These are phyloP conservation scores for Komagataea norvegica DNA, from an alignment of 1,139 yeast genomes.

Conservation along the genomic window DNA sequence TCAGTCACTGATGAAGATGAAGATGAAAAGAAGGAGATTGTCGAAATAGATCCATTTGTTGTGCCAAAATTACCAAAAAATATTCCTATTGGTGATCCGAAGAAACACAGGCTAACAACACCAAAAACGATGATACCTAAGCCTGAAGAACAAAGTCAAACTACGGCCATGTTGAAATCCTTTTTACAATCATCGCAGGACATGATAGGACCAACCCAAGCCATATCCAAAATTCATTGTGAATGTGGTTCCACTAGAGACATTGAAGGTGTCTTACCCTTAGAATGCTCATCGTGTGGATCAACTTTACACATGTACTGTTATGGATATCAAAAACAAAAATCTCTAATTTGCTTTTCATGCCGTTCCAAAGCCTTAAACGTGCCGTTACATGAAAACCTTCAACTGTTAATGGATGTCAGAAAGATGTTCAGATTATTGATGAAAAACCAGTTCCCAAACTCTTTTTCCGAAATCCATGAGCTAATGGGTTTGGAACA, in stretches of 20 bases:
- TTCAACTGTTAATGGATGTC: slow-evolving; percentile 26
- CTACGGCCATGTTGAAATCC: slow-evolving; percentile 28
- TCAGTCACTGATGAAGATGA: slow-evolving; percentile 1
- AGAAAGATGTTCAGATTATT: slow-evolving; percentile 28
- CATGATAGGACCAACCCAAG: slow-evolving; percentile 29
- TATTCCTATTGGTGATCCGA: background rate
- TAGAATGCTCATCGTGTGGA: slow-evolving; percentile 27
- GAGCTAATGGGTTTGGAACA: slow-evolving; percentile 15
- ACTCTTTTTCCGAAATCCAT: slow-evolving; percentile 19
- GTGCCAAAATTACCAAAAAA: slow-evolving; percentile 12
- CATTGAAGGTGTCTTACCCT: slow-evolving; percentile 11
- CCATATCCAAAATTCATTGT: slow-evolving; percentile 20
- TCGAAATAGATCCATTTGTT: slow-evolving; percentile 31
- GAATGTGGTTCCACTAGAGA: slow-evolving; percentile 29
- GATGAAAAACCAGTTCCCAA: slow-evolving; percentile 21
- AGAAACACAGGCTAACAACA: slow-evolving; percentile 4
- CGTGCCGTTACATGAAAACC: slow-evolving; percentile 14
- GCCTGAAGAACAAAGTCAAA: slow-evolving; percentile 27
- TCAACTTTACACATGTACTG: slow-evolving; percentile 29
- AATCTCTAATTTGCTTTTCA: slow-evolving; percentile 24
- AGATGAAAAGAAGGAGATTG: slow-evolving; percentile 5
- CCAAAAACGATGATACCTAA: slow-evolving; percentile 6
- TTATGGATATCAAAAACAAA: slow-evolving; percentile 25
- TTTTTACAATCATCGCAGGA: slow-evolving; percentile 26
- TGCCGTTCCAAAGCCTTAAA: slow-evolving; percentile 27